Conservation (phyloP, 345 rosid species). For the Salix arbutifolia region DNA sequence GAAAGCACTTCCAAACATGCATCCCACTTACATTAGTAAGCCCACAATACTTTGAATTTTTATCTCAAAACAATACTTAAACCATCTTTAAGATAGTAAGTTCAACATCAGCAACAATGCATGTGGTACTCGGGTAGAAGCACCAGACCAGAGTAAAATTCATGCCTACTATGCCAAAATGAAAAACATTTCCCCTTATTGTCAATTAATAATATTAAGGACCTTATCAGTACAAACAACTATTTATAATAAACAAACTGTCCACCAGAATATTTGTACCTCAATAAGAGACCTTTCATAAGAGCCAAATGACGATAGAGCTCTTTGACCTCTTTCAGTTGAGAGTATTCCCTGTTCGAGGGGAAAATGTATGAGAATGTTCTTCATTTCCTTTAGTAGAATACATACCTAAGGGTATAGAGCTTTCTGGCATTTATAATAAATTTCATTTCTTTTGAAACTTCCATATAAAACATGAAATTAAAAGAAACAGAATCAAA, state of each 20-base stretch:
- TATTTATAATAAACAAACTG: neutral
- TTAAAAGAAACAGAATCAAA: neutral
- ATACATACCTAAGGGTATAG: neutral
- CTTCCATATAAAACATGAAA: neutral
- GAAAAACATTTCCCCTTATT: neutral
- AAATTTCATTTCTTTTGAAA: neutral
- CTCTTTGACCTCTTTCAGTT: slow-evolving; percentile 82
- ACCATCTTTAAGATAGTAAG: no score
- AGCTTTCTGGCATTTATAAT: neutral
- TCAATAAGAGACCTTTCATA: slow-evolving; percentile 79
- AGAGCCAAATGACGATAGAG: slow-evolving; percentile 55
- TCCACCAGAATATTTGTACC: slow-evolving; percentile 34
- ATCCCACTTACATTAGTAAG: neutral
- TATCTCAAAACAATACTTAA: neutral
- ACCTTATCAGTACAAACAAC: neutral
- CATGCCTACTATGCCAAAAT: neutral
- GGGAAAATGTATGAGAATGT: slow-evolving; percentile 10
- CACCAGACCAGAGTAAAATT: no score
- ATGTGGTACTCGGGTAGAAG: no score
- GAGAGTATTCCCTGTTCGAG: slow-evolving; percentile 79
- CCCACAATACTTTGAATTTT: neutral
- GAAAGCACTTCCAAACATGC: neutral
- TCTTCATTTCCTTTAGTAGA: neutral
- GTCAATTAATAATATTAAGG: neutral
- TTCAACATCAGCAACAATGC: no score